Percentiles rank a stretch among this genome's conserved stretches.
These are phyloP conservation scores for Calonectria honghensis DNA, from an alignment of 2,329 filamentous ascomycete genomes.

Conservation along the genomic window DNA sequence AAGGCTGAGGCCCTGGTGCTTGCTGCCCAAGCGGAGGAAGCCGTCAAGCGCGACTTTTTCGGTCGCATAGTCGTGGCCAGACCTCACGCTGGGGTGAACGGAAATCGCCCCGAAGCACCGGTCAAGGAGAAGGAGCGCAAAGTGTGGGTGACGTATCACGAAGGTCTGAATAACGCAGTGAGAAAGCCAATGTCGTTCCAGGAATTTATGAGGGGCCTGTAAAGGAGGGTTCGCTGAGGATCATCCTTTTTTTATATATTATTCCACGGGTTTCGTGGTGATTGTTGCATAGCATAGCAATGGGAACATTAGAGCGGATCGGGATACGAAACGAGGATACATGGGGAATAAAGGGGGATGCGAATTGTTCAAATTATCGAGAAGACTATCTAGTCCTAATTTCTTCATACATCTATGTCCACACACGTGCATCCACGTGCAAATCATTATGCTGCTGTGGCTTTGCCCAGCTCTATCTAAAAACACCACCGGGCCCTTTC, in stretches of 20 bases:
- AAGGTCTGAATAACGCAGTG: conserved; percentile 94
- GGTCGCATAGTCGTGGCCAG: conserved; percentile 78
- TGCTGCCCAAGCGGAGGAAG: conserved; percentile 58
- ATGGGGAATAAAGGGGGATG: conserved; percentile 6
- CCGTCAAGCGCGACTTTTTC: conserved; percentile 88
- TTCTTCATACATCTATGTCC: conserved; percentile 45
- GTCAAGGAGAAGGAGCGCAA: conserved; percentile 70
- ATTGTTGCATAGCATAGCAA: conserved; percentile 13
- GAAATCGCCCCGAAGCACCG: conserved; percentile 58
- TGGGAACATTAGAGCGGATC: conserved; percentile 1
- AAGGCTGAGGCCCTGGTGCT: conserved; percentile 59
- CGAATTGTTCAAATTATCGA: conserved; percentile 5
- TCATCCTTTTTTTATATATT: neutral
- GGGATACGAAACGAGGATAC: conserved; percentile 6
- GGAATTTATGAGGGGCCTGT: conserved; percentile 84
- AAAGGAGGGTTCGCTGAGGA: conserved; percentile 37
- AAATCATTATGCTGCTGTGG: neutral
- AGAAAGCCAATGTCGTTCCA: conserved; percentile 88
- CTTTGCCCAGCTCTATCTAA: neutral
- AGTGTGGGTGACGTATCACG: conserved; percentile 92
- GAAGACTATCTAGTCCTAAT: conserved; percentile 44
- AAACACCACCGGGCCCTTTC: neutral
- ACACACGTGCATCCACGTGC: neutral
- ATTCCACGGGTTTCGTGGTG: too few relatives aligned
- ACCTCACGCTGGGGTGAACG: conserved; percentile 64